A percentile compares a stretch with the other conserved stretches of the same genome.
Conservation (phyloP, 2,329 filamentous ascomycete species). For the Camillea tinctor region DNA sequence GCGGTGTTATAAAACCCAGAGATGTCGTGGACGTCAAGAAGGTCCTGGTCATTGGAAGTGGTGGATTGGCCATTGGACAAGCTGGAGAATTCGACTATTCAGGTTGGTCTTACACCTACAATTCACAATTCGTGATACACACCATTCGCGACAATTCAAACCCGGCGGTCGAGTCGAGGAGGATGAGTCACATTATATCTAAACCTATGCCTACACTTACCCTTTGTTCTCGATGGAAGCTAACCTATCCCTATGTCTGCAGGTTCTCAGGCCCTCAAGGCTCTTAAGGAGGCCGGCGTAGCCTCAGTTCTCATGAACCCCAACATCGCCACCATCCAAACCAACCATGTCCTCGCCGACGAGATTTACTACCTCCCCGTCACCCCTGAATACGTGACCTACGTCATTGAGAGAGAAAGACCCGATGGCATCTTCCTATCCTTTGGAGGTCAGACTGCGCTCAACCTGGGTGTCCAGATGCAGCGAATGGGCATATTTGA, state of each 20-base stretch:
- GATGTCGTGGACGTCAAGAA: conserved; percentile 90
- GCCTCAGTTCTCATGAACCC: conserved; percentile 93
- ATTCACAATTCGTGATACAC: no score
- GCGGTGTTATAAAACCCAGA: conserved; percentile 77
- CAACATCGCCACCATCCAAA: conserved; percentile 98
- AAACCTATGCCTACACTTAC: no score
- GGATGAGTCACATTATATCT: conserved; percentile 22
- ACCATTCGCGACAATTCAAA: conserved; percentile 7
- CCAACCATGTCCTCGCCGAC: conserved; percentile 91
- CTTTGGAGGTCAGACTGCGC: conserved; percentile 94
- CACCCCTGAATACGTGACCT: conserved; percentile 94
- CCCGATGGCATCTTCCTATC: conserved; percentile 97
- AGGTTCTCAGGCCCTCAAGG: conserved; percentile 96
- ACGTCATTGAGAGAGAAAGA: conserved; percentile 94
- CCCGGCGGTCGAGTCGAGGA: conserved; percentile 21
- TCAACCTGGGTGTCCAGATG: conserved; percentile 97
- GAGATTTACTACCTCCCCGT: conserved; percentile 98
- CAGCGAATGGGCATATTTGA: conserved; percentile 94
- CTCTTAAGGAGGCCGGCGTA: conserved; percentile 91
- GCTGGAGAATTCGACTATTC: conserved; percentile 99
- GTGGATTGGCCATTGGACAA: conserved; percentile 94
- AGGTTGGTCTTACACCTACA: conserved; percentile 56
- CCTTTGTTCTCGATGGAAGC: conserved; percentile 7
- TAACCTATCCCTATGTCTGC: conserved; percentile 23
- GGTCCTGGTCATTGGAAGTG: conserved; percentile 92